phyloP scores from a whole-genome alignment of 129 eudicot species.

The sunflower (Helianthus annuus) region HanXRQr2.0-SUNRISE NC_035446.2:127368903-127369402 shows the following conservation, averaged over 20 bases:
- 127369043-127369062: conserved; percentile 40
- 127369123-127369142: conserved; percentile 94
- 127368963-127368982: conserved; percentile 56
- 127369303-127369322: conserved; percentile 69
- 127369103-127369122: conserved; percentile 75
- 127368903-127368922: background rate
- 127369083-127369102: conserved; percentile 89
- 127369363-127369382: conserved; percentile 83
- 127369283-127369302: conserved; percentile 82
- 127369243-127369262: background rate
- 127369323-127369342: conserved; percentile 49
- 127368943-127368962: conserved; percentile 84
- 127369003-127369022: conserved; percentile 39
- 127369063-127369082: conserved; percentile 70
- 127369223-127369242: conserved; percentile 4
- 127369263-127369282: conserved; percentile 20
- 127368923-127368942: conserved; percentile 52
- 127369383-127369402: conserved; percentile 81
- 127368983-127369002: conserved; percentile 38
- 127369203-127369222: background rate
- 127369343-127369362: conserved; percentile 75
- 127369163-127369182: conserved; percentile 94
- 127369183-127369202: background rate
- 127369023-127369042: conserved; percentile 43
- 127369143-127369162: conserved; percentile 79